Evolutionary conservation across 164 flowering plant species (phyloP).

Genomic region (Umbilicus rupestris): DNA sequence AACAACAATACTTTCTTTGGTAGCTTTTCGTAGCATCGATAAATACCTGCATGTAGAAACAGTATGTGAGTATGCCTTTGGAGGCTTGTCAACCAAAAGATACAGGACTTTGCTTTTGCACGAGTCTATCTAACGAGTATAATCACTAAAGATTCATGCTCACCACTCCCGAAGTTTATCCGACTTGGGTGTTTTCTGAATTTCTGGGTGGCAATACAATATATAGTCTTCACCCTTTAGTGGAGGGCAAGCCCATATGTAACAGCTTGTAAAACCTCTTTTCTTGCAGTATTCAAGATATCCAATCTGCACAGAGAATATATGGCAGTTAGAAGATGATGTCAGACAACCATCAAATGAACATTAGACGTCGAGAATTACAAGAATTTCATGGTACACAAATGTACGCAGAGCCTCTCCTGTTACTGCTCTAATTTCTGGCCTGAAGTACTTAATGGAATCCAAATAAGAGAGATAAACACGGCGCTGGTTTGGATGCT

Average conservation of each 20-base stretch:
- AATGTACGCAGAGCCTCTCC: slow-evolving; percentile 62
- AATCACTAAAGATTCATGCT: neutral
- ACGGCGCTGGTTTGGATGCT: slow-evolving; percentile 39
- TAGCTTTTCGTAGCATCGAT: slow-evolving; percentile 47
- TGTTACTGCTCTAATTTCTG: slow-evolving; percentile 25
- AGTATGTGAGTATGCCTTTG: neutral
- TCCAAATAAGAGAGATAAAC: slow-evolving; percentile 58
- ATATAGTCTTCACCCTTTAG: slow-evolving; percentile 54
- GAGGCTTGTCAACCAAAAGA: neutral
- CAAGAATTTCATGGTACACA: slow-evolving; percentile 59
- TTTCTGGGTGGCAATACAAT: slow-evolving; percentile 44
- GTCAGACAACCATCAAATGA: neutral
- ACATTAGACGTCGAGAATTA: slow-evolving; percentile 14
- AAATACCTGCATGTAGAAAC: slow-evolving; percentile 36
- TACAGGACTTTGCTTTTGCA: neutral
- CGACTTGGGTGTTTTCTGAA: slow-evolving; percentile 40
- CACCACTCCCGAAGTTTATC: slow-evolving; percentile 44
- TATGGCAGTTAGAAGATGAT: neutral
- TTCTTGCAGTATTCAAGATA: slow-evolving; percentile 64
- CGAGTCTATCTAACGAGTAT: neutral
- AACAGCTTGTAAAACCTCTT: slow-evolving; percentile 49
- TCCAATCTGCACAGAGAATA: slow-evolving; percentile 27
- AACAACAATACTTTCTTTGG: slow-evolving; percentile 36
- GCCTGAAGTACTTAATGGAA: slow-evolving; percentile 58
- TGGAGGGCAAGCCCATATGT: slow-evolving; percentile 67